phyloP scores from a whole-genome alignment of 2,329 filamentous ascomycete species.

The Ceratocystis diversiconidia region DNA sequence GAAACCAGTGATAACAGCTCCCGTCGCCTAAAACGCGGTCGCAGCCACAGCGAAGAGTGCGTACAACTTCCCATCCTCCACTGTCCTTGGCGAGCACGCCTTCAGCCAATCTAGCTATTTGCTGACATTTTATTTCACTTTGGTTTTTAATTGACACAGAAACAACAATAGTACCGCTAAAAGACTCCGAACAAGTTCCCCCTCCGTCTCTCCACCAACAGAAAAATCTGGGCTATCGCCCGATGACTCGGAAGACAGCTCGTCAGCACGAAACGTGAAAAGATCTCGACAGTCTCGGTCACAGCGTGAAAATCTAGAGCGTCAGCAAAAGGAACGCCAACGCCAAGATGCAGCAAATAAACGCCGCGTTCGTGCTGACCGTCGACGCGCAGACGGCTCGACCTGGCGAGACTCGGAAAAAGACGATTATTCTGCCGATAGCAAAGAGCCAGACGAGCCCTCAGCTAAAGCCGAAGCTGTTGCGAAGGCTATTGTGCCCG shows the following conservation, averaged over 20 bases:
- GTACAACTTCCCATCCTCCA: conserved; percentile 27
- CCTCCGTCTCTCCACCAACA: conserved; percentile 45
- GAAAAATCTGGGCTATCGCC: conserved; percentile 36
- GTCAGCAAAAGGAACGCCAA: conserved; percentile 61
- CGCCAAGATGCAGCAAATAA: conserved; percentile 62
- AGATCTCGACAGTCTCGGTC: conserved; percentile 47
- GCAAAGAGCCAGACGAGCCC: conserved; percentile 20
- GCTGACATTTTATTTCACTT: conserved; percentile 5
- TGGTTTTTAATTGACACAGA: conserved; percentile 31
- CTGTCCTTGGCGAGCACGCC: no score
- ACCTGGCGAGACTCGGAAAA: conserved; percentile 21
- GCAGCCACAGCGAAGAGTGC: conserved; percentile 91
- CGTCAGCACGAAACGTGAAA: conserved; percentile 37
- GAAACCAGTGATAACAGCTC: conserved; percentile 39
- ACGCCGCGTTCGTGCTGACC: conserved; percentile 67
- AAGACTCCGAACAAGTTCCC: conserved; percentile 69
- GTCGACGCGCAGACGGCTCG: conserved; percentile 67
- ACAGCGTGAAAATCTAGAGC: conserved; percentile 49
- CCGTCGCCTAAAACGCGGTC: conserved; percentile 58
- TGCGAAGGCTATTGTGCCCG: neutral
- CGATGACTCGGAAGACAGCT: conserved; percentile 61
- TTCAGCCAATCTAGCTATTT: neutral
- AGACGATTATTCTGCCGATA: conserved; percentile 25
- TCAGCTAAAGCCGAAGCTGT: neutral
- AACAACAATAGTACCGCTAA: conserved; percentile 54